Base-by-base conservation (phyloP, 2,329 filamentous ascomycete genomes). In the Alternaria tenuissima region DNA sequence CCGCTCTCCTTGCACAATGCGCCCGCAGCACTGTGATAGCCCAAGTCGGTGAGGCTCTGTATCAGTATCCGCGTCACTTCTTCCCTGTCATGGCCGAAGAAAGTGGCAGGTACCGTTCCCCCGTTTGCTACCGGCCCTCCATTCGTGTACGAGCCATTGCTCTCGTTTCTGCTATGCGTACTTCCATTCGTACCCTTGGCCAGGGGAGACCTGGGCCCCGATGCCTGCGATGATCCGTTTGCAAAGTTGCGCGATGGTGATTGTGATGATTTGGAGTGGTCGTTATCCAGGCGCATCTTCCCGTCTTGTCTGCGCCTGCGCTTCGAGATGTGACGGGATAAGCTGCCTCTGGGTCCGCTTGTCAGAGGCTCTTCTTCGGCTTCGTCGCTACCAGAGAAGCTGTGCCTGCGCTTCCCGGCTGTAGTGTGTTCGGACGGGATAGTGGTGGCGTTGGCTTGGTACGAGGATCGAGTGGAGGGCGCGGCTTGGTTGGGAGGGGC, bases 51-150 rank as follows among this genome's bases (percentile, higher is more conserved):
- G 65, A 99, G 81, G 36, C 93, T 91, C 79, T 99, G 95, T 72
- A 99, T 95, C 70, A 99, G 80, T 65, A 98, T 91, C 55, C 95
- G 86, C 5, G 94, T 96, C 44, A 98, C 90, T 81, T 99, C 94
- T 82, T 97, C 93, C 75, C 93, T 88, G 75, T 95, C 88, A 75
- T 98, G 94, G 18, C 93, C 94, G 73, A 89, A 90, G 77, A 96
- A 98, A 34, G 82, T 82, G 5, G 82, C 47, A 28, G 77, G 70
- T 20, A 73, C 44, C 22, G 73, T 59, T 41, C 68, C 70, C 24
- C 72, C 72, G 51, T 73, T 75, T 9, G 72, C 62, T 62, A 76
- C 68, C 53, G 76, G 68, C 48, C 61, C 68, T 24, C 81, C 80
- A 64, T 83, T 83, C 3, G 78, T 75, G 61, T 79, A 78, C 30